Conservation (phyloP, 352 stramenopile genomes). For the Phytophthora sp. region DNA sequence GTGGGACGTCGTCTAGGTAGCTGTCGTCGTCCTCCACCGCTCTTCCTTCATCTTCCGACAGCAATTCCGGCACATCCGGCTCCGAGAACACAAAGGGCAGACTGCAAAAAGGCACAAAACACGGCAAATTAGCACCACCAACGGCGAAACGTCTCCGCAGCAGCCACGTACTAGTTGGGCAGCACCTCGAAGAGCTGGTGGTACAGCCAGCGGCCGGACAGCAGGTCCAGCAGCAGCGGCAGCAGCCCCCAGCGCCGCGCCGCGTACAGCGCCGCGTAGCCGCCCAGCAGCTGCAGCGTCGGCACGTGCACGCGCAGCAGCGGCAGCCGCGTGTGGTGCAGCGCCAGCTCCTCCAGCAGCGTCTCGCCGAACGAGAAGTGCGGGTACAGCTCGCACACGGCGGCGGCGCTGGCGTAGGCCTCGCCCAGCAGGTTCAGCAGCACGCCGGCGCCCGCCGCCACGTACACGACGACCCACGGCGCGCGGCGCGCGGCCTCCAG, state of each 20-base stretch:
- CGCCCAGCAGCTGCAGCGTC: slow-evolving; percentile 50
- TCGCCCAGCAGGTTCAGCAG: slow-evolving; percentile 52
- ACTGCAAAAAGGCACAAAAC: slow-evolving; percentile 21
- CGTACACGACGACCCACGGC: slow-evolving; percentile 55
- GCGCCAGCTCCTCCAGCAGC: slow-evolving; percentile 57
- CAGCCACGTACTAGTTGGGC: slow-evolving; percentile 56
- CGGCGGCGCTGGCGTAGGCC: slow-evolving; percentile 43
- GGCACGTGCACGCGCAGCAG: slow-evolving; percentile 43
- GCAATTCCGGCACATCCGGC: slow-evolving; percentile 60
- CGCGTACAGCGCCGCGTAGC: slow-evolving; percentile 37
- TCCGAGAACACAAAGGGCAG: slow-evolving; percentile 63
- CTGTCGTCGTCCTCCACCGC: slow-evolving; percentile 26
- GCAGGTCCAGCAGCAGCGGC: slow-evolving; percentile 50
- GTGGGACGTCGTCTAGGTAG: slow-evolving; percentile 20
- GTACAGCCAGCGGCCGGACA: slow-evolving; percentile 64
- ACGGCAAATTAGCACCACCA: slow-evolving; percentile 15
- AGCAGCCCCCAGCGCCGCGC: slow-evolving; percentile 43
- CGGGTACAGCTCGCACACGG: slow-evolving; percentile 69
- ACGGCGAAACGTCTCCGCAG: too few relatives aligned
- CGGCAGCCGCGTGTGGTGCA: slow-evolving; percentile 64
- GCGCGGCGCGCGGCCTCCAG: slow-evolving; percentile 25
- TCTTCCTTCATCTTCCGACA: slow-evolving; percentile 56
- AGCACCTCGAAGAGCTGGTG: slow-evolving; percentile 57
- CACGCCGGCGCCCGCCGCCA: slow-evolving; percentile 42
- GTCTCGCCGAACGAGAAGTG: slow-evolving; percentile 67